These are phyloP conservation scores for Phytopythium litorale DNA, from an alignment of 352 stramenopile species.

Conservation along the genomic window DNA sequence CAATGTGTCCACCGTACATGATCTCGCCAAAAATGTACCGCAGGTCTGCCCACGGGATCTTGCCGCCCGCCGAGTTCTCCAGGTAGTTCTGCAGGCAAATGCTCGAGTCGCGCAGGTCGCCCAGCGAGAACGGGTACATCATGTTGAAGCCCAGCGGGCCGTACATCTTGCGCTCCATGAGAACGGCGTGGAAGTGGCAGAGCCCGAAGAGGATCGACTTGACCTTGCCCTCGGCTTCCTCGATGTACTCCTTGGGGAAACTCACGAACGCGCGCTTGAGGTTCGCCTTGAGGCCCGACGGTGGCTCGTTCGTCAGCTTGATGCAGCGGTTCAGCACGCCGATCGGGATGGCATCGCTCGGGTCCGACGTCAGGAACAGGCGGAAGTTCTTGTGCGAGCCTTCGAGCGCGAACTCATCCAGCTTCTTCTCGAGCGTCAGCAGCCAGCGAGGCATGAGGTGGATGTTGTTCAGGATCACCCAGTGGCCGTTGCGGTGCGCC, in stretches of 20 bases:
- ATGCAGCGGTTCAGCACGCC: conserved; percentile 95
- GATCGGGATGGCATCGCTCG: conserved; percentile 93
- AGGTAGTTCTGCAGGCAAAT: conserved; percentile 97
- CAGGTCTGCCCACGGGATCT: conserved; percentile 97
- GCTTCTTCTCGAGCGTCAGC: conserved; percentile 95
- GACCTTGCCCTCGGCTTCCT: conserved; percentile 94
- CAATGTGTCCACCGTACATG: conserved; percentile 96
- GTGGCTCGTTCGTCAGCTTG: conserved; percentile 96
- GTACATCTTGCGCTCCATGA: conserved; percentile 98
- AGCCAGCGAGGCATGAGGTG: conserved; percentile 97
- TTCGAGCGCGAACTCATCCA: conserved; percentile 94
- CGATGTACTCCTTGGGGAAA: conserved; percentile 95
- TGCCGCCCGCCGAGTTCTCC: conserved; percentile 91
- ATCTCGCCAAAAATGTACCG: conserved; percentile 97
- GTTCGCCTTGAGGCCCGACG: conserved; percentile 94
- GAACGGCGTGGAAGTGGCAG: conserved; percentile 96
- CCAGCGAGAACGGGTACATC: conserved; percentile 97
- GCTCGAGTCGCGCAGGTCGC: conserved; percentile 93
- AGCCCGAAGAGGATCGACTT: conserved; percentile 97
- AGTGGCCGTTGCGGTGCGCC: conserved; percentile 94
- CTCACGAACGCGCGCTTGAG: conserved; percentile 96
- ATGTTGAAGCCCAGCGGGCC: conserved; percentile 98
- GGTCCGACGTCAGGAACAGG: conserved; percentile 94
- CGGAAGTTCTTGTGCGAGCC: conserved; percentile 94
- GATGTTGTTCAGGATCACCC: conserved; percentile 98